Conservation (phyloP, 2,329 filamentous ascomycete genomes). For the Pseudogymnoascus sp. region DNA sequence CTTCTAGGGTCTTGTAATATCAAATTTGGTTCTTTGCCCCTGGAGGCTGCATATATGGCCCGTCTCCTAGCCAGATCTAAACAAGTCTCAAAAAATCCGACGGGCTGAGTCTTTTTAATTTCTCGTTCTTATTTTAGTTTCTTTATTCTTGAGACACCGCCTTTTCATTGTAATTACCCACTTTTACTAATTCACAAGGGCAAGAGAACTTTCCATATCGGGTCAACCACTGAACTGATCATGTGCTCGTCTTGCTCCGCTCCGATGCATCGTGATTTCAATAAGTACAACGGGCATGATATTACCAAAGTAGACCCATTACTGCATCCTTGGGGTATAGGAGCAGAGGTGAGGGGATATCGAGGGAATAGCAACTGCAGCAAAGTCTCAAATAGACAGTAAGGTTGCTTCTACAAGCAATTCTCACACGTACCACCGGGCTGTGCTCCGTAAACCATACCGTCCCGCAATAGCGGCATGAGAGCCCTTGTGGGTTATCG, state of each 20-base stretch:
- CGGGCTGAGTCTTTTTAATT: neutral
- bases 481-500: neutral
- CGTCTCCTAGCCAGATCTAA: neutral
- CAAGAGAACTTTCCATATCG: slow-evolving; percentile 4
- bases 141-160: neutral
- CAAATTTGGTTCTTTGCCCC: neutral
- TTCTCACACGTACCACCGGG: neutral
- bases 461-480: neutral
- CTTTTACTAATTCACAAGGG: slow-evolving; percentile 5
- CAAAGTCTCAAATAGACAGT: neutral
- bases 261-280: slow-evolving; percentile 7
- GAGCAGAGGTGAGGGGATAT: neutral
- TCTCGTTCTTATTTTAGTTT: slow-evolving; percentile 3
- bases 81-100: neutral
- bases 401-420: neutral
- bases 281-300: neutral
- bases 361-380: neutral
- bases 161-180: slow-evolving; percentile 2
- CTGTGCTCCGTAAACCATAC: neutral
- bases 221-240: neutral
- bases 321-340: neutral
- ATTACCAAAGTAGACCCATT: neutral
- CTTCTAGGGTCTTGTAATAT: slow-evolving; percentile 1
- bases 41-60: neutral
- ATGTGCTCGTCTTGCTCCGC: neutral